Conservation (phyloP, 257 asterid species). For the Solanum clarkiae region DNA sequence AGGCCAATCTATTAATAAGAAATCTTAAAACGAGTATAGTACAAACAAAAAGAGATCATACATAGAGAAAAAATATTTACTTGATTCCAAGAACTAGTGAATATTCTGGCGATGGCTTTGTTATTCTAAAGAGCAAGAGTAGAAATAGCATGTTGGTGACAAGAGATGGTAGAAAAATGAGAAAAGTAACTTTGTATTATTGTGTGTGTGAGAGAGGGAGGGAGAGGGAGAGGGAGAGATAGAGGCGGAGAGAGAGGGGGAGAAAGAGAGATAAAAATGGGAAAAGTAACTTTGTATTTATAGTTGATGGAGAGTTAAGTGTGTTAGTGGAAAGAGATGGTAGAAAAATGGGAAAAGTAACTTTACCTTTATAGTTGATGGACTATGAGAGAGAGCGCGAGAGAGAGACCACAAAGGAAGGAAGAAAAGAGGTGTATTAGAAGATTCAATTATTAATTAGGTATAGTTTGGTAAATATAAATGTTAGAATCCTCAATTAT, state of each 20-base stretch:
- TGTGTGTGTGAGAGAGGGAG: not conserved
- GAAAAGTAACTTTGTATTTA: too few relatives aligned
- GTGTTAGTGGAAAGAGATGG: not conserved
- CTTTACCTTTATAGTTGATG: not conserved
- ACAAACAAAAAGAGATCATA: not conserved
- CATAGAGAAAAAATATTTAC: not conserved
- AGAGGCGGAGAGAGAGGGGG: not conserved
- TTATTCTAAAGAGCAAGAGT: not conserved
- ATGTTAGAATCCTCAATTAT: too few relatives aligned
- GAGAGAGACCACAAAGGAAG: not conserved
- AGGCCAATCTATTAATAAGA: not conserved
- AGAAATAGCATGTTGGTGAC: not conserved
- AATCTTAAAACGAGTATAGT: not conserved
- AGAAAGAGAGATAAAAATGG: not conserved
- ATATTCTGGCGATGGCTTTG: not conserved
- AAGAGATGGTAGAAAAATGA: not conserved
- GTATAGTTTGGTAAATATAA: not conserved
- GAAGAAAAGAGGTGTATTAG: not conserved
- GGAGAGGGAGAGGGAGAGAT: not conserved
- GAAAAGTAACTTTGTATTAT: not conserved
- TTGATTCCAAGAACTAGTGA: not conserved
- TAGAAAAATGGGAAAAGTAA: not conserved
- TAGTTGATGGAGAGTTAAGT: too few relatives aligned
- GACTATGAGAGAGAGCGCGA: not conserved
- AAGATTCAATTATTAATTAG: not conserved